Evolutionary conservation across 352 stramenopile genomes (phyloP).

Genomic region (Phytophthora megakarya): DNA sequence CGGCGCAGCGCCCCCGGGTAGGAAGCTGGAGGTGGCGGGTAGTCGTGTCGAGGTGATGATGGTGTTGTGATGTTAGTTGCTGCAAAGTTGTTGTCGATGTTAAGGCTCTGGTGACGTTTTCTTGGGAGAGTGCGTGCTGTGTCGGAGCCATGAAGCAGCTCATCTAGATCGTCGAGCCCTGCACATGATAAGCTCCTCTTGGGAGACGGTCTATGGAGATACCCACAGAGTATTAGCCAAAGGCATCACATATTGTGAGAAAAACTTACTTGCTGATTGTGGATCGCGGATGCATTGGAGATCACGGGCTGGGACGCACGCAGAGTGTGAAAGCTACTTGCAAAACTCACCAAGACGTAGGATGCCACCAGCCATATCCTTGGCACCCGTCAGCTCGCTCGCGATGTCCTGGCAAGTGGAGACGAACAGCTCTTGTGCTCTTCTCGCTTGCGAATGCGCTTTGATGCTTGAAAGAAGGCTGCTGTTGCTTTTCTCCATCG

Average conservation of each 20-base stretch:
- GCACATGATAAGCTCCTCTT: conserved; percentile 68
- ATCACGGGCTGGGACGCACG: conserved; percentile 16
- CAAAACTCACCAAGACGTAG: conserved; percentile 39
- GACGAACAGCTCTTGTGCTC: conserved; percentile 27
- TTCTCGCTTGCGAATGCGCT: conserved; percentile 38
- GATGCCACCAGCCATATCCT: conserved; percentile 40
- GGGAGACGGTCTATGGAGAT: conserved; percentile 49
- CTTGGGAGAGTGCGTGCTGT: conserved; percentile 24
- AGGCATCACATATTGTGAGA: not conserved
- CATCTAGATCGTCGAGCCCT: conserved; percentile 57
- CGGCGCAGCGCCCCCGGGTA: conserved; percentile 28
- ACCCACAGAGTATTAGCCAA: not conserved
- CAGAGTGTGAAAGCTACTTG: conserved; percentile 37
- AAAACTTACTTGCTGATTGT: conserved; percentile 42
- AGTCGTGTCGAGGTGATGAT: conserved; percentile 29
- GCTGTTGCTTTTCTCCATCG: conserved; percentile 39
- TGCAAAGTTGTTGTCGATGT: conserved; percentile 33
- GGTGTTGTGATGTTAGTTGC: conserved; percentile 24
- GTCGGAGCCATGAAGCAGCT: conserved; percentile 39
- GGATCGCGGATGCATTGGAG: conserved; percentile 42
- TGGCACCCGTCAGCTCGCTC: conserved; percentile 15
- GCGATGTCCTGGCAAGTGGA: conserved; percentile 22
- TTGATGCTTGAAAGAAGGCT: conserved; percentile 33
- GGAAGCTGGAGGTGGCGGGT: conserved; percentile 21
- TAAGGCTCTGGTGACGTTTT: conserved; percentile 66